Conservation (phyloP, 768 basidiomycete genomes). For the Leccinum obscurum region DNA sequence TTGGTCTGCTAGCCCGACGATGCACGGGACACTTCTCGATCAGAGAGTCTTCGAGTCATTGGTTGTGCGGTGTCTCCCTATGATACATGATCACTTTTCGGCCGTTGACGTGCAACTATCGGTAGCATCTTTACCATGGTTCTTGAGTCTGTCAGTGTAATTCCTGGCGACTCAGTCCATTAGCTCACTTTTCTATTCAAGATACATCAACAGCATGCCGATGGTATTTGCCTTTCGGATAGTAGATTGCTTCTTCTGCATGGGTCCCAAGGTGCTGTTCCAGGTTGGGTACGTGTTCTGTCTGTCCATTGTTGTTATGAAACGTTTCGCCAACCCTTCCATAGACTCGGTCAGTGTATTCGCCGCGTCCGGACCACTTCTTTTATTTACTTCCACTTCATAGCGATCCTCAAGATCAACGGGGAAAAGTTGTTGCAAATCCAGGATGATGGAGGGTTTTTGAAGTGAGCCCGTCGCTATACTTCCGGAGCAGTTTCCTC, state of each 20-base stretch:
- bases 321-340: slow-evolving; percentile 15
- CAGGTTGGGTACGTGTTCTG: slow-evolving; percentile 79
- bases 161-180: slow-evolving; percentile 15
- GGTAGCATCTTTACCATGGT: slow-evolving; percentile 97
- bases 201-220: slow-evolving; percentile 92
- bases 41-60: slow-evolving; percentile 97
- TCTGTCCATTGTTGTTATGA: background rate
- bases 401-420: slow-evolving; percentile 97
- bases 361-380: background rate
- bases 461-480: slow-evolving; percentile 61
- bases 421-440: slow-evolving; percentile 89
- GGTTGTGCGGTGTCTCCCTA: slow-evolving; percentile 84
- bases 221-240: slow-evolving; percentile 98
- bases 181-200: slow-evolving; percentile 27
- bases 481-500: background rate
- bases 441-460: slow-evolving; percentile 96
- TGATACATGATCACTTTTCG: slow-evolving; percentile 92
- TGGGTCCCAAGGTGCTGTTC: slow-evolving; percentile 98
- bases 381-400: slow-evolving; percentile 16
- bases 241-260: slow-evolving; percentile 97
- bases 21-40: slow-evolving; percentile 99
- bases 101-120: slow-evolving; percentile 93
- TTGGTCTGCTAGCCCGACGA: slow-evolving; percentile 70
- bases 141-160: slow-evolving; percentile 83
- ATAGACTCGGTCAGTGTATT: slow-evolving; percentile 53